A percentile compares a stretch with the other conserved stretches of the same genome.
These are phyloP conservation scores for Nymphaea colorata DNA, from an alignment of 164 flowering plant genomes.

Conservation along the genomic window DNA sequence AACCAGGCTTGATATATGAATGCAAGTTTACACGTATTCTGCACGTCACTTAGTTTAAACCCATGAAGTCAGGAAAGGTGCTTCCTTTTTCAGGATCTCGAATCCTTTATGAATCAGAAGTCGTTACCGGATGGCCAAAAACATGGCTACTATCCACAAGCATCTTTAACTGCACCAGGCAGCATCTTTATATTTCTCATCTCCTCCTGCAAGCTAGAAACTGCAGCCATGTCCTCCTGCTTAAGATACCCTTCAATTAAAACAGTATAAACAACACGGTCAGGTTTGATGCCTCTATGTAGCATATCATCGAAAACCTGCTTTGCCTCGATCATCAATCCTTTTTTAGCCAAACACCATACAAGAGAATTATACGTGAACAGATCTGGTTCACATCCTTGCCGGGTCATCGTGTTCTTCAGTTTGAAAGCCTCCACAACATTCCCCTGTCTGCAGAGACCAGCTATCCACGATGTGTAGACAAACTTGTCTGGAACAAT, in stretches of 20 bases:
- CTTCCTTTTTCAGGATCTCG: too few relatives aligned
- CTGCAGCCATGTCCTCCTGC: conserved; percentile 3
- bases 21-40: too few relatives aligned
- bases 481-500: conserved; percentile 21
- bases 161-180: not conserved
- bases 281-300: conserved; percentile 22
- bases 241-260: conserved; percentile 6
- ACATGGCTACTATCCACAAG: not conserved
- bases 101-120: too few relatives aligned
- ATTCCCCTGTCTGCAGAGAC: conserved; percentile 22
- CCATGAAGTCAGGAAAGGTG: too few relatives aligned
- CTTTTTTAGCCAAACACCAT: conserved; percentile 27
- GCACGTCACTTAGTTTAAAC: too few relatives aligned
- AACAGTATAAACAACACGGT: conserved; percentile 18
- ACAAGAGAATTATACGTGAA: conserved; percentile 25
- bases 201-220: conserved; percentile 19
- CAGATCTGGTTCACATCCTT: conserved; percentile 22
- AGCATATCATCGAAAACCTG: conserved; percentile 30
- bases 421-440: conserved; percentile 27
- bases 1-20: too few relatives aligned
- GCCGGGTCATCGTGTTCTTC: conserved; percentile 23
- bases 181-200: conserved; percentile 20
- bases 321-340: conserved; percentile 33
- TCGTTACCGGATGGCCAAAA: too few relatives aligned
- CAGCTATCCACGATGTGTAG: conserved; percentile 25